Evolutionary conservation across 1,139 yeast species (phyloP), one percentile per base, ranked within the genome.

Genomic region (Pichia sp.): DNA sequence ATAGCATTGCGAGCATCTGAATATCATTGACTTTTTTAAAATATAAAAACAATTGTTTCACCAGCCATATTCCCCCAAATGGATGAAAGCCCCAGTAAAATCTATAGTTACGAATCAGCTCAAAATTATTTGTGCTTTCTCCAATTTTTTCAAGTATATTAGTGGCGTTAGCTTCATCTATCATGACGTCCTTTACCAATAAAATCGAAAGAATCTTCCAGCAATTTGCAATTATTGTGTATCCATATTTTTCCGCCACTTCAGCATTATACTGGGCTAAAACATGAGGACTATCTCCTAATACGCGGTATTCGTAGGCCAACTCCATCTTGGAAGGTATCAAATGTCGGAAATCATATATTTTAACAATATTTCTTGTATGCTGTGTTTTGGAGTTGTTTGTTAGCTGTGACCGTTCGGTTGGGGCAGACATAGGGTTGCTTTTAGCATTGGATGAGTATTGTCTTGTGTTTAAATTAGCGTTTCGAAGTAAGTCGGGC

Each of bases 1-100:
- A 82, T 66, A 90, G 71, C 88, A 88, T 86, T 0, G 96, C 97
- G 23, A 93, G 74, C 96, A 92, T 90, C 67, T 92, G 98, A 26
- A 89, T 72, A 64, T 92, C 87, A 3, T 84, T 83, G 50, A 75
- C 68, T 45, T 64, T 70, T 63, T 86, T 95, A 64, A 85, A 90
- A 62, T 85, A 84, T 1, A 71, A 67, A 65, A 92, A 75, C 49
- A 90, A 73, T 59, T 83, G 82, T 42, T 76, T 76, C 0, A 90
- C 75, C n/a, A 90, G 72, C 87, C 93, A 84, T 5, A 77, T 66
- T n/a, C 84, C 79, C 0, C 97, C 96, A 67, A 86, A 80, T 0
- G 95, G 93, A 67, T 89, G 96, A 4, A 79, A 72, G 0, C 92
- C 93, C 97, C 97, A 90, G 59, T 76, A 79, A 58, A 81, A 80